Evolutionary conservation across 306 rosid species (phyloP), one percentile per base, ranked within the genome.

Genomic region (Quercus wislizeni): DNA sequence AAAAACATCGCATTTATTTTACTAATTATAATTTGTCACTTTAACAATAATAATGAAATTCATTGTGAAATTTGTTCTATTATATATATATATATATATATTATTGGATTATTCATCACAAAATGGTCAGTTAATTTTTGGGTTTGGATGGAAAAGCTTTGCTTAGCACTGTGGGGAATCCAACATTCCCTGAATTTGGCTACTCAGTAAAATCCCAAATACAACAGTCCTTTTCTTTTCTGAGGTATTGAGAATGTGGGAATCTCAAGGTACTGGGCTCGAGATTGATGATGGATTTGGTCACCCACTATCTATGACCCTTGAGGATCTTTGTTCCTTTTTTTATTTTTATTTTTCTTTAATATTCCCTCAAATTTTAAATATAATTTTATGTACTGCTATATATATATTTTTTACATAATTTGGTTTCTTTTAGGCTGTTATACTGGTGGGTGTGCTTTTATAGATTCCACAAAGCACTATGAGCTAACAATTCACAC

Each of bases 241-340:
- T 75, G 79, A 74, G 79, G 75, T 70, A 75, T 67, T 81, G 83
- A 86, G 99, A 94, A 91, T 92, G 89, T 90, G 93, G 83, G 93
- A 89, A 92, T 92, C 97, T 92, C 97, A 88, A 92, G 97, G 74
- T 75, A 70, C 77, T 23, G 82, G 83, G 90, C 79, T 85, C 71
- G 88, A 86, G 82, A 87, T 75, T 78, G 83, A 85, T 51, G 89
- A 82, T 83, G 90, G 94, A 90, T 91, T 92, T 89, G 90, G 92
- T 88, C 86, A 92, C 88, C 96, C 88, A 90, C 87, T 73, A 74
- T 57, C 52, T 46, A 74, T 79, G 75, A 84, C 70, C 83, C 78
- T 74, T 80, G 58, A 80, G 78, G 87, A 87, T 87, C 87, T 84
- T 21, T 80, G 81, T 70, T 85, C 23, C 14, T 25, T 79, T 77